Evolutionary conservation across 176 grass and related monocot genomes (phyloP).

Genomic region (Triticum timopheevii): DNA sequence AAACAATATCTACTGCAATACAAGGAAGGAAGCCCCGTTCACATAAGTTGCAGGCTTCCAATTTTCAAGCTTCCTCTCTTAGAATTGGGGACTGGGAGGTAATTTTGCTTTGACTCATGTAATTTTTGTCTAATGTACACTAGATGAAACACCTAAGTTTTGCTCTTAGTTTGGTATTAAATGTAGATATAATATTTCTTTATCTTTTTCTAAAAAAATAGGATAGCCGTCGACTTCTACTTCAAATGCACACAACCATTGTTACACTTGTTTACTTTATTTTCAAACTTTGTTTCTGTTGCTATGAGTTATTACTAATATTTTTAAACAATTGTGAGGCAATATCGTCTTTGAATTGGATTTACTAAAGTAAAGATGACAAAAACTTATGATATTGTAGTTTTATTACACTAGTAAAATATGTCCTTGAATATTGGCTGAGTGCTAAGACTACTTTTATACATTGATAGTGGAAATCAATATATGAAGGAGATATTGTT

Average conservation of each 20-base stretch:
- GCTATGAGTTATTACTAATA: neutral
- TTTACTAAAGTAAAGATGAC: neutral
- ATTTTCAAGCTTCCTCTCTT: neutral
- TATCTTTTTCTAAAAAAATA: neutral
- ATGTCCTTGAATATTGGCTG: neutral
- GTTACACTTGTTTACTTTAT: neutral
- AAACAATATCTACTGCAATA: neutral
- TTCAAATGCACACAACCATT: neutral
- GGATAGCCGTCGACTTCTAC: neutral
- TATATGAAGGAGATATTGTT: constrained; percentile 54
- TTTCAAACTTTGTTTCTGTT: neutral
- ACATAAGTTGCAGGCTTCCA: neutral
- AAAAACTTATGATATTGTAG: neutral
- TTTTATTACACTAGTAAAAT: neutral
- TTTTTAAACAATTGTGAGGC: neutral
- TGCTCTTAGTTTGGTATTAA: neutral
- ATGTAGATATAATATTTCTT: neutral
- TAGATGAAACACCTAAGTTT: neutral
- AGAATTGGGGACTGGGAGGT: constrained; percentile 9
- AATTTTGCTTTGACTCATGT: neutral
- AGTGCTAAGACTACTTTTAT: neutral
- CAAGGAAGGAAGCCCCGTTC: neutral
- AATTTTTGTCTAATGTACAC: neutral
- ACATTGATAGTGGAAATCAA: constrained; percentile 30
- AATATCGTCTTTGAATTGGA: neutral